Conservation (phyloP, 148 eudicot species). For the Pouteria glomerata region DNA sequence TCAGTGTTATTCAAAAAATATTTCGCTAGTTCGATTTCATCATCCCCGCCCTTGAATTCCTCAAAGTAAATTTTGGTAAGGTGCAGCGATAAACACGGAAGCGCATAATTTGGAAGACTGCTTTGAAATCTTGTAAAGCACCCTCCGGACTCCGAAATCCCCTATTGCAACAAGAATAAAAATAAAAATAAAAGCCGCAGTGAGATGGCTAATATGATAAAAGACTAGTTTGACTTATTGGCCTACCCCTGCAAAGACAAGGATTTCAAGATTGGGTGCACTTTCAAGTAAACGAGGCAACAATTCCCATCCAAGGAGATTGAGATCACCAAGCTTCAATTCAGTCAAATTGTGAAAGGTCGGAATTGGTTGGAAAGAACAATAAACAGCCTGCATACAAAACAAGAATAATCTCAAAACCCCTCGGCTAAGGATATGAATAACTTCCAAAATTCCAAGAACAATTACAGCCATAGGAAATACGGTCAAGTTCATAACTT, state of each 20-base stretch:
- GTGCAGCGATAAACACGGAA: background rate
- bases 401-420: background rate
- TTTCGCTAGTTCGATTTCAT: background rate
- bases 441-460: too few relatives aligned
- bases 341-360: background rate
- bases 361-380: background rate
- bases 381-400: background rate
- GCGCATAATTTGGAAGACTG: background rate
- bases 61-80: background rate
- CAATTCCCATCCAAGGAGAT: background rate
- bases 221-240: background rate
- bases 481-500: too few relatives aligned
- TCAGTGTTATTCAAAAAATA: background rate
- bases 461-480: background rate
- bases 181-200: background rate
- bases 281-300: background rate
- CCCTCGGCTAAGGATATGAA: too few relatives aligned
- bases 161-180: background rate
- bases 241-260: slow-evolving; percentile 10
- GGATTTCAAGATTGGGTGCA: slow-evolving; percentile 22
- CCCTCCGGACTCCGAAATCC: background rate
- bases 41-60: background rate
- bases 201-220: background rate
- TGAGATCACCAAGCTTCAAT: background rate
- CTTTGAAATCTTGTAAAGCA: background rate